A percentile compares a stretch with the other conserved stretches of the same genome.
Evolutionary conservation across 805 yeast species (phyloP).

Genomic region (Danielia reshetovae): DNA sequence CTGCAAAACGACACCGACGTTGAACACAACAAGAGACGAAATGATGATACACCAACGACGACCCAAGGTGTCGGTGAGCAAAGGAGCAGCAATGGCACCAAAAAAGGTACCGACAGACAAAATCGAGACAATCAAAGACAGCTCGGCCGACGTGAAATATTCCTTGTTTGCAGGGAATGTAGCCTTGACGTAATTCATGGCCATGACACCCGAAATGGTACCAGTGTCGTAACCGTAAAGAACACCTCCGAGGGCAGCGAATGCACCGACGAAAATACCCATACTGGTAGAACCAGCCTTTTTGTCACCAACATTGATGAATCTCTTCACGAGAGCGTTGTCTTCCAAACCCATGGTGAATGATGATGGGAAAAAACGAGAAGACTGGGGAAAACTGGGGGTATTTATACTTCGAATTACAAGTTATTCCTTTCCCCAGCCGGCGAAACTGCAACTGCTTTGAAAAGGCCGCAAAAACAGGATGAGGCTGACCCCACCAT

Average conservation of each 20-base stretch:
- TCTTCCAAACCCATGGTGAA: conserved; percentile 37
- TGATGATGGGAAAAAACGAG: neutral
- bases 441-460: neutral
- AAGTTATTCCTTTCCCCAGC: neutral
- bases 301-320: conserved; percentile 44
- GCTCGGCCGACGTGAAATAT: conserved; percentile 18
- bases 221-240: conserved; percentile 43
- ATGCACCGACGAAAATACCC: conserved; percentile 38
- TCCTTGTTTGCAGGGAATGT: conserved; percentile 20
- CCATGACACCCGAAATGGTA: conserved; percentile 40
- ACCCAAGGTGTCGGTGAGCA: conserved; percentile 35
- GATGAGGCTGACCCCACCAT: neutral
- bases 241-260: conserved; percentile 41
- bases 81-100: conserved; percentile 36
- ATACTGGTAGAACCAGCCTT: conserved; percentile 41
- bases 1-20: conserved; percentile 37
- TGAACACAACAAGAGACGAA: conserved; percentile 30
- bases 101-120: conserved; percentile 42
- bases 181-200: conserved; percentile 34
- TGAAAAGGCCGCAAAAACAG: neutral
- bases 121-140: conserved; percentile 25
- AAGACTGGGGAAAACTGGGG: neutral
- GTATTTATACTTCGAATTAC: neutral
- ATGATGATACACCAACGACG: conserved; percentile 36
- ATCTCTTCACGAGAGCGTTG: conserved; percentile 26